Base-by-base conservation (phyloP, 345 rosid genomes). In the Salix koriyanagi region DNA sequence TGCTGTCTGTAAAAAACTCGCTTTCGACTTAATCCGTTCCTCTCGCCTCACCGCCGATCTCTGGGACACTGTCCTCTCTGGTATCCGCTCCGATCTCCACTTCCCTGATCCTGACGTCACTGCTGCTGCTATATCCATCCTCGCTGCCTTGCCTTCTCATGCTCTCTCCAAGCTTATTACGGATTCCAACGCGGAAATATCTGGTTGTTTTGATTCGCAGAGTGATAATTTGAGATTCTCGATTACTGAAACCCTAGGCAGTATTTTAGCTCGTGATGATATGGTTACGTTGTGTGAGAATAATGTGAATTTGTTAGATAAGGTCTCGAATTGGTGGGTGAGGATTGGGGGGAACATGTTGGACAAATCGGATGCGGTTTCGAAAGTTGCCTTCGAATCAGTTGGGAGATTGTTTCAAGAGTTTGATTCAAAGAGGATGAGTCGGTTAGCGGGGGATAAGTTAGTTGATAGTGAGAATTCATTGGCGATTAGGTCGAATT, bases 41-140 rank as follows among this genome's bases (percentile, higher is more conserved):
- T 89, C 99, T 5, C 96, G 99, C 15, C 91, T 95, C 42, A 89
- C 99, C 34, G 90, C 98, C 65, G 97, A 93, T 83, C 97, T 95
- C 15, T 91, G 99, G 99, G 98, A 95, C 72, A 84, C 94, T 32
- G 96, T 95, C 72, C 88, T 90, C 64, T 75, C 87, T 2, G 99
- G 99, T 12, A 87, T 95, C 79, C 91, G 93, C 73, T 72, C 87
- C 44, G 98, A 95, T 87, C 91, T 95, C 65, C 92, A 89, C 84
- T 95, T 95, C 83, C 98, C 98, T 0, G 98, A 95, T 76, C 97
- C 99, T 18, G 98, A 93, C 37, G 98, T 93, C 65, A 90, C 97
- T 52, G 94, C 97, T 34, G 97, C 96, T 13, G 96, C 98, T 6
- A 83, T 96, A 70, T 91, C 98, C 25, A 90, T 89, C 73, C 99